Percentiles rank a stretch among this genome's conserved stretches.
phyloP scores from a whole-genome alignment of 129 eudicot species.

The Erigeron canadensis region DNA sequence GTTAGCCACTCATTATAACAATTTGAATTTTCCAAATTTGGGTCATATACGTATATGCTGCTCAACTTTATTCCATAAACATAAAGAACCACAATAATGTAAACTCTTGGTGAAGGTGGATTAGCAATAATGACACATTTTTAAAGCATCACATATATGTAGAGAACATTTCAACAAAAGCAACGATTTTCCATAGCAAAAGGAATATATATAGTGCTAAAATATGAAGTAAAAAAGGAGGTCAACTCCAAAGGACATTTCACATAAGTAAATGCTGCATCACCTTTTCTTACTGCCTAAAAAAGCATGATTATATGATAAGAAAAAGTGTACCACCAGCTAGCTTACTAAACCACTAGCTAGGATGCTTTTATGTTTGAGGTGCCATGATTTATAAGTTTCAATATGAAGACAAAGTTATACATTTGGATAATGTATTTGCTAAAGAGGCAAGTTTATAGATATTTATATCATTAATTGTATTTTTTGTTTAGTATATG shows the following conservation, averaged over 20 bases:
- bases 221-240: not conserved
- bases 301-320: not conserved
- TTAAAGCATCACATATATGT: not conserved
- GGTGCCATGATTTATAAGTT: too few species aligned
- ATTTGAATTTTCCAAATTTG: too few species aligned
- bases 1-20: too few species aligned
- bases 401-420: too few species aligned
- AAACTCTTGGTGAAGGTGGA: conserved; percentile 9
- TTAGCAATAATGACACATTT: conserved; percentile 3
- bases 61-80: not conserved
- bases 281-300: not conserved
- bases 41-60: not conserved
- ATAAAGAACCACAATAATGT: not conserved
- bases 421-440: too few species aligned
- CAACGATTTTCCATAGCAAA: not conserved
- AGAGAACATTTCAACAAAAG: conserved; percentile 2
- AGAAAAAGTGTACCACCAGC: not conserved
- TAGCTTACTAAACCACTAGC: not conserved
- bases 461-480: not conserved
- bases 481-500: not conserved
- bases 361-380: not conserved
- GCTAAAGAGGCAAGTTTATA: not conserved
- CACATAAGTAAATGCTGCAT: not conserved
- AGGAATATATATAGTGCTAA: not conserved
- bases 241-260: not conserved